Base-by-base conservation (phyloP, 345 rosid species). In the Camelina laxa region DNA sequence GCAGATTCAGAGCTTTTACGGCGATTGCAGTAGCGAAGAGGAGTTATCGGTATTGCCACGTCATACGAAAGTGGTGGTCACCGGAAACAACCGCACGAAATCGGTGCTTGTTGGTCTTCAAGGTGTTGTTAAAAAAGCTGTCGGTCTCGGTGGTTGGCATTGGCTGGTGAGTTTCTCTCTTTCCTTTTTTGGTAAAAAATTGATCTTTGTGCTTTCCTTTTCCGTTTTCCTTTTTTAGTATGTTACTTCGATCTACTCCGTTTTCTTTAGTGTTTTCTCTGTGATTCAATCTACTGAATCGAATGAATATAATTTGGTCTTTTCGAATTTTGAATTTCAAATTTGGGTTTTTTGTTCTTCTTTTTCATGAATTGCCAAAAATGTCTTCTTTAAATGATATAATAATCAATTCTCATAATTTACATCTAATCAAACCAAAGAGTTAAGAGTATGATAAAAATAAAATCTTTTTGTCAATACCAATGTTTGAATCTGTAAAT, bases 111-210 rank as follows among this genome's bases (percentile, higher is more conserved):
- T 93, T 21, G 98, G 98, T 66, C 94, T 93, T 63, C 89, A 84
- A 66, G 98, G 98, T 20, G 98, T 93, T 16, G 97, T 93, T 59
- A 91, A 93, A 82, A 93, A 93, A 85, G 98, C 98, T 63, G 96
- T 93, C 56, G 98, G 97, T 42, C 93, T 89, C 35, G 98, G 98
- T 61, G 97, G 97, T 15, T 93, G 98, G 98, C 97, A 93, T 84
- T 93, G 98, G 98, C 97, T 93, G 85, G 98, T 93, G 78, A 50
- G 1, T 1, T 30, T 38, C 7, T 59, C 31, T 21, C 10, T 31
- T 39, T 22, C 14, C 38, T 10, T n/a, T 69, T 76, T 62, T 62
- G n/a, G 47, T 8, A 47, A 48, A 33, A 47, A 47, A 57, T 59
- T 48, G 1, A 65, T 74, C 67, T 66, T 74, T 66, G 38, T 73